Evolutionary conservation across 441 rosid genomes (phyloP).

Genomic region (Lepidium campestre): DNA sequence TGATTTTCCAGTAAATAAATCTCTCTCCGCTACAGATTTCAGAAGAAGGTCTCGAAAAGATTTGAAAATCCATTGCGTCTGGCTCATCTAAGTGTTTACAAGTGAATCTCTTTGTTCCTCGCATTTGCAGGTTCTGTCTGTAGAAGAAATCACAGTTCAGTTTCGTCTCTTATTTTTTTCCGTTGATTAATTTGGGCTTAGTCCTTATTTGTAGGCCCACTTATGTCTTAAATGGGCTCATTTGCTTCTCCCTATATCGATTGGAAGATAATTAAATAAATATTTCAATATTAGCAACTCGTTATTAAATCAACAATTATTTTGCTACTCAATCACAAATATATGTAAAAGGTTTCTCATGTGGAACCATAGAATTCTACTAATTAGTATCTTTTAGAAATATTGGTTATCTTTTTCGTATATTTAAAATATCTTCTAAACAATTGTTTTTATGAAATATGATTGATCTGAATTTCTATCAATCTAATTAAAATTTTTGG

Average conservation of each 20-base stretch:
- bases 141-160: background rate
- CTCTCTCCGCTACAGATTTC: slow-evolving; percentile 42
- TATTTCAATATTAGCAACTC: background rate
- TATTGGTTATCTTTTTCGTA: background rate
- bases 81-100: slow-evolving; percentile 40
- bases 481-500: background rate
- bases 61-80: slow-evolving; percentile 36
- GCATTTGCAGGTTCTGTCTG: background rate
- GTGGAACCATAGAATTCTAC: too few species aligned
- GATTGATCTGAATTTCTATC: background rate
- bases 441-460: background rate
- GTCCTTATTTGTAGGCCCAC: background rate
- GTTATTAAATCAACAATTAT: background rate
- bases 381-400: too few species aligned
- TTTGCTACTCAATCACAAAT: too few species aligned
- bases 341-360: too few species aligned
- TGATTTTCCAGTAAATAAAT: slow-evolving; percentile 53
- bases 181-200: background rate
- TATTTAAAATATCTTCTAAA: background rate
- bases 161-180: background rate
- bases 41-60: slow-evolving; percentile 47
- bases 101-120: background rate
- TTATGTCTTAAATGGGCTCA: background rate
- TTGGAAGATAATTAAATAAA: background rate
- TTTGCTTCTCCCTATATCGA: background rate